Evolutionary conservation across 805 yeast genomes (phyloP), one percentile per base, ranked within the genome.

Genomic region (Spathaspora hagerdaliae): DNA sequence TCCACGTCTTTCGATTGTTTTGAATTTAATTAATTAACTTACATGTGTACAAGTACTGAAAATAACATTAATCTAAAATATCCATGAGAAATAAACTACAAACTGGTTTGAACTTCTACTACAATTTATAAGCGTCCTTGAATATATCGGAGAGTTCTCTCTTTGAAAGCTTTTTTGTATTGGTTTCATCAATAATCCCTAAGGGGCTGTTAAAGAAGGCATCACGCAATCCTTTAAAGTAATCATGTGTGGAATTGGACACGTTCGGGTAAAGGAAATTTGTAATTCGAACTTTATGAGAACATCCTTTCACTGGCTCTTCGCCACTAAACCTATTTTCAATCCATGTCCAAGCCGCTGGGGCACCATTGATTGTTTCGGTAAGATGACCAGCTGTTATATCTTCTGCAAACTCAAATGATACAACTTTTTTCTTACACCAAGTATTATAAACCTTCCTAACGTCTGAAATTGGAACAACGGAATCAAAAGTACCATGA

Each of bases 251-350:
- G 2, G 45, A 12, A 19, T 26, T 11, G 35, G 45, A 36, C 8
- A 41, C 15, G 35, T 31, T 31, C 5, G 61, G 53, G 67, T 59
- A 56, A 65, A 81, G 47, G 72, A 86, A 38, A 66, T 65, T 59
- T 55, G 66, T 12, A 61, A 61, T 49, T 72, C 83, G 48, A 68
- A 64, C 84, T 77, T 80, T 54, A 67, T 66, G 75, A 75, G 72
- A 52, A 67, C 79, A 38, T 70, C 80, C 58, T 67, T 72, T 19
- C 69, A 65, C 51, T 68, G 77, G 56, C 69, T 78, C 49, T 67
- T 75, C 27, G 66, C 71, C 39, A 56, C 60, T 40, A 65, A 64
- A 38, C 12, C 44, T 42, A 6, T 50, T 47, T 6, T 44, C 34
- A 2, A 58, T 42, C 64, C 62, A 59, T 3, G 51, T 45, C 13